phyloP scores from a whole-genome alignment of 2,329 filamentous ascomycete species.

The Sphaceloma murrayae region DNA sequence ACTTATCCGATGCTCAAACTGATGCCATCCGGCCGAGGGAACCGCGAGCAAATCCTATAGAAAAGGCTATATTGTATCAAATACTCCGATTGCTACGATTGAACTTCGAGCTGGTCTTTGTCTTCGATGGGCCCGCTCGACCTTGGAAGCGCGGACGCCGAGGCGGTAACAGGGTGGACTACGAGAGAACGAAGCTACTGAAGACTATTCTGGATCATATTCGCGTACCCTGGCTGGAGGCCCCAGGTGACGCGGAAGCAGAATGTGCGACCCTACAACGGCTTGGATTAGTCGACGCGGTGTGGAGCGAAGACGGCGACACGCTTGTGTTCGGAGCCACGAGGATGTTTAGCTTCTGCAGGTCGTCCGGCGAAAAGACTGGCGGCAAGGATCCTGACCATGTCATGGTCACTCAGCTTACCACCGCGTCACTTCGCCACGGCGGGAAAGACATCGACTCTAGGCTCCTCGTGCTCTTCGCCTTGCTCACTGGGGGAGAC shows the following conservation, averaged over 20 bases:
- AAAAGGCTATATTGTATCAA: conserved; percentile 35
- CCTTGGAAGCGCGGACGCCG: conserved; percentile 28
- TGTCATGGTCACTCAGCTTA: conserved; percentile 28
- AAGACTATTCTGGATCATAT: conserved; percentile 33
- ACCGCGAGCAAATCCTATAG: conserved; percentile 33
- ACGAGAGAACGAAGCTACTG: conserved; percentile 27
- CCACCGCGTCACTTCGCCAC: conserved; percentile 24
- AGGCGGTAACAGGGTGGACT: conserved; percentile 27
- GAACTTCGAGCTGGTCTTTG: conserved; percentile 44
- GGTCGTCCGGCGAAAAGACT: conserved; percentile 25
- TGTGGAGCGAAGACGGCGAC: conserved; percentile 42
- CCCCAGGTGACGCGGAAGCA: conserved; percentile 41
- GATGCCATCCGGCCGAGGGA: conserved; percentile 27
- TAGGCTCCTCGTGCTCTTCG: conserved; percentile 33
- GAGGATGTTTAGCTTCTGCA: conserved; percentile 30
- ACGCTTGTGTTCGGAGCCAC: conserved; percentile 40
- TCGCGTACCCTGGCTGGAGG: conserved; percentile 35
- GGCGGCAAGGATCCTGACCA: conserved; percentile 21
- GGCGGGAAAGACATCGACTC: conserved; percentile 24
- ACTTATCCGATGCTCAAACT: conserved; percentile 30
- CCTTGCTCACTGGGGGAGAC: conserved; percentile 35
- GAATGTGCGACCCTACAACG: conserved; percentile 40
- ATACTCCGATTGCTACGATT: conserved; percentile 40
- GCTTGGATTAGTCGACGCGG: conserved; percentile 39
- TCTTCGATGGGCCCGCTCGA: conserved; percentile 45